Evolutionary conservation across 2,329 filamentous ascomycete genomes (phyloP).

Genomic region (Fusarium sambucinum): DNA sequence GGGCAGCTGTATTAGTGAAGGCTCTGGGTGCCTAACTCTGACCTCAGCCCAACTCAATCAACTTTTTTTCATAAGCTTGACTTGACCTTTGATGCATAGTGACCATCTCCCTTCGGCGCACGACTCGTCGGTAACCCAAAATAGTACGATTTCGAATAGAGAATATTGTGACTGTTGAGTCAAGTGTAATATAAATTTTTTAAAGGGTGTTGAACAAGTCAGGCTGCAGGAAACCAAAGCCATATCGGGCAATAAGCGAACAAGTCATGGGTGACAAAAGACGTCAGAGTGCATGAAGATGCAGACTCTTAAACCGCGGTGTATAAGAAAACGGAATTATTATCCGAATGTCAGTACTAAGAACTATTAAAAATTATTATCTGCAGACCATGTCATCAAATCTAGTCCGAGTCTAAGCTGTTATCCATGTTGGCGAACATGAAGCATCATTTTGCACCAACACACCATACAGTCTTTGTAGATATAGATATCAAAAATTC

Average conservation of each 20-base stretch:
- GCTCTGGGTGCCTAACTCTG: slow-evolving; percentile 27
- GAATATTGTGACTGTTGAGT: neutral
- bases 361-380: neutral
- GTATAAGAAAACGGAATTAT: neutral
- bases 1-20: slow-evolving; percentile 21
- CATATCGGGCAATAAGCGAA: slow-evolving; percentile 28
- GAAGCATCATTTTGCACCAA: too few relatives aligned
- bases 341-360: neutral
- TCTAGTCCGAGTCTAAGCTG: neutral
- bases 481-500: neutral
- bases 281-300: slow-evolving; percentile 25
- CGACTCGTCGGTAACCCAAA: slow-evolving; percentile 11
- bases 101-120: slow-evolving; percentile 9
- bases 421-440: neutral
- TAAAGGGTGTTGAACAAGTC: slow-evolving; percentile 30
- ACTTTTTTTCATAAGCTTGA: slow-evolving; percentile 10
- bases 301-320: slow-evolving; percentile 10
- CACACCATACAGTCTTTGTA: neutral
- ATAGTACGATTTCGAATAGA: slow-evolving; percentile 5
- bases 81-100: slow-evolving; percentile 10
- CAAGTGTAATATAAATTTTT: slow-evolving; percentile 1
- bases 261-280: neutral
- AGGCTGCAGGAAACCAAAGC: slow-evolving; percentile 24
- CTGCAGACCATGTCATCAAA: neutral
- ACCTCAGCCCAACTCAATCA: slow-evolving; percentile 26